Percentiles rank a stretch among this genome's conserved stretches.
These are phyloP conservation scores for Nakazawaea sp. DNA, from an alignment of 805 yeast genomes.

Conservation along the genomic window DNA sequence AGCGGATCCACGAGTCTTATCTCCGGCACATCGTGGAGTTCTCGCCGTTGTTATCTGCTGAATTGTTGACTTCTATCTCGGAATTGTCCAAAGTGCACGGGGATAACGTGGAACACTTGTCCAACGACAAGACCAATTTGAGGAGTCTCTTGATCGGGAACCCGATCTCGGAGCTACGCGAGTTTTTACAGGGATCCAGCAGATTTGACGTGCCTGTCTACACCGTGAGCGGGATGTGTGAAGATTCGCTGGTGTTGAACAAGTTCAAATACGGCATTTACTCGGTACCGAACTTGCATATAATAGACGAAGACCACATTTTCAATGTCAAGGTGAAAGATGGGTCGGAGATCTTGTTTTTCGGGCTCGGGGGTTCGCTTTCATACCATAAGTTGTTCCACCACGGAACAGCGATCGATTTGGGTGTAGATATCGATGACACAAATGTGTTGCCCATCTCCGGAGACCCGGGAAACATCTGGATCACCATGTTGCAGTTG, in stretches of 20 bases:
- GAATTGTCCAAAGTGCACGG: conserved; percentile 40
- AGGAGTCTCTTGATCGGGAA: conserved; percentile 27
- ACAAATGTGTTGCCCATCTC: conserved; percentile 40
- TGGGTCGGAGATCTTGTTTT: conserved; percentile 43
- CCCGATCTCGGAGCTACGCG: conserved; percentile 44
- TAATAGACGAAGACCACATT: conserved; percentile 53
- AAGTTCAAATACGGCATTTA: conserved; percentile 51
- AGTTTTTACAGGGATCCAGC: conserved; percentile 36
- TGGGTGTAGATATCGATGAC: conserved; percentile 22
- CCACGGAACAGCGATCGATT: conserved; percentile 42
- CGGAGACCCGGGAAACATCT: conserved; percentile 59
- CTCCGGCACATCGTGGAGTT: conserved; percentile 62
- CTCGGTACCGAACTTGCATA: conserved; percentile 45
- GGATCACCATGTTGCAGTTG: conserved; percentile 68
- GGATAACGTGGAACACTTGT: conserved; percentile 30
- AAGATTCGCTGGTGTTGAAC: conserved; percentile 62
- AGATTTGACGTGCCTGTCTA: conserved; percentile 56
- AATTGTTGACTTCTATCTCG: conserved; percentile 42
- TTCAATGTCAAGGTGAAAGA: conserved; percentile 33
- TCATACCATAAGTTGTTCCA: conserved; percentile 64
- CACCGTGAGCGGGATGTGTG: conserved; percentile 71
- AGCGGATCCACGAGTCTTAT: conserved; percentile 47
- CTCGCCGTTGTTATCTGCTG: conserved; percentile 48
- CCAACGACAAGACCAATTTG: conserved; percentile 28
- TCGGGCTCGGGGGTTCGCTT: conserved; percentile 70